Base-by-base conservation (phyloP, 129 eudicot genomes). In the Heracleum sosnowskyi region DNA sequence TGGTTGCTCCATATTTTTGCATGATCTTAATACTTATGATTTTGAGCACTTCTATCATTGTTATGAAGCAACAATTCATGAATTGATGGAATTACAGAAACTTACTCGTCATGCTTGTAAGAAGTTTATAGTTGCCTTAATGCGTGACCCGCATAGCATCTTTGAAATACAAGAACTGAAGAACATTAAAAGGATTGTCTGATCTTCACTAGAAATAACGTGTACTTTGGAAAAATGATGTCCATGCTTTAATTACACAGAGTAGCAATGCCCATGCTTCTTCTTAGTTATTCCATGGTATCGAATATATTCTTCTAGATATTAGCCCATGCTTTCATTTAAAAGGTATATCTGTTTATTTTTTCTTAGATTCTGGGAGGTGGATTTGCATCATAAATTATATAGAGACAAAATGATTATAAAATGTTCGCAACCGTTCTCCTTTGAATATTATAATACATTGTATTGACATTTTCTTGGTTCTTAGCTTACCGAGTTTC, bases 291-390 rank as follows among this genome's bases (percentile, higher is more conserved):
- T 51, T 20, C 26, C 26, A 51, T 51, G 2, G 8, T 6, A 6
- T 51, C 11, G 7, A 5, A 20, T 51, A 20, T 20, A 46, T 51
- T 4, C 22, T 22, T 22, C 11, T 51, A 22, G 62, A 17, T 51
- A 51, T 51, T 51, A n/a, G 69, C 35, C 69, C 69, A 62, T 62
- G 31, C 64, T 55, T 62, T 26, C 69, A 62, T 62, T 62, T 26
- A 62, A 24, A 24, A 57, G 64, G 13, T 20, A 57, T 57, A 62
- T 62, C 18, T 60, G 13, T 62, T 62, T 62, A 7, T 29, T n/a
- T 1, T 29, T 62, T 1, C 7, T 62, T 10, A 60, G 16, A 62
- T 13, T 53, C 62, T 53, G 62, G 57, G 28, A 20, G 62, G 62
- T 51, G 24, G 28, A 20, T 6, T 62, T 62, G 69, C 35, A 62